Conservation (phyloP, 148 eudicot species). For the Arbutus unedo region DNA sequence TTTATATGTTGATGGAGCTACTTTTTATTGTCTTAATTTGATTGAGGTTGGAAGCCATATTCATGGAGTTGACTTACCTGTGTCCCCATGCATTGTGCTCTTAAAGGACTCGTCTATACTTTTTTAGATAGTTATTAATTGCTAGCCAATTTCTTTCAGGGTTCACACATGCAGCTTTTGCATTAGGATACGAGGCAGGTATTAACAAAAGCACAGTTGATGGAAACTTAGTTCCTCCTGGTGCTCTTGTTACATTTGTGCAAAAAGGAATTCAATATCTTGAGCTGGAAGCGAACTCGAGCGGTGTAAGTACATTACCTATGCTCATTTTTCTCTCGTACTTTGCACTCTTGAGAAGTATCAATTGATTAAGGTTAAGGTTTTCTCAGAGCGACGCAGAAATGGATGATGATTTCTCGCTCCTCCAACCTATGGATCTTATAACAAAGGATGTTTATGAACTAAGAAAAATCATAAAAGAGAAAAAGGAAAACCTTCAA, state of each 20-base stretch:
- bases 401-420: constrained; percentile 58
- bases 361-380: constrained; percentile 19
- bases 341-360: background rate
- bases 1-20: background rate
- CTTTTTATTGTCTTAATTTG: background rate
- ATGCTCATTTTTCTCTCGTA: background rate
- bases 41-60: background rate
- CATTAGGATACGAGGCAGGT: constrained; percentile 67
- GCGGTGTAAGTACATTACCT: constrained; percentile 38
- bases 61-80: background rate
- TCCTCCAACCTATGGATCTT: constrained; percentile 65
- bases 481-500: constrained; percentile 38
- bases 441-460: constrained; percentile 65
- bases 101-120: background rate
- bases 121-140: background rate
- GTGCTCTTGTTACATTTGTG: constrained; percentile 61
- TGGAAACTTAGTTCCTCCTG: constrained; percentile 69
- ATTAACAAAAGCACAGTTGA: constrained; percentile 52
- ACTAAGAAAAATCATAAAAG: constrained; percentile 52
- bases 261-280: constrained; percentile 72
- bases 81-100: background rate
- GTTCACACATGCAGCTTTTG: constrained; percentile 67
- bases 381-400: constrained; percentile 53
- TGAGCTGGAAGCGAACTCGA: constrained; percentile 66
- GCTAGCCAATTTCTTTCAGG: constrained; percentile 36